phyloP scores from a whole-genome alignment of 1,284 basidiomycete genomes.

The Apiotrichum sp. region DNA sequence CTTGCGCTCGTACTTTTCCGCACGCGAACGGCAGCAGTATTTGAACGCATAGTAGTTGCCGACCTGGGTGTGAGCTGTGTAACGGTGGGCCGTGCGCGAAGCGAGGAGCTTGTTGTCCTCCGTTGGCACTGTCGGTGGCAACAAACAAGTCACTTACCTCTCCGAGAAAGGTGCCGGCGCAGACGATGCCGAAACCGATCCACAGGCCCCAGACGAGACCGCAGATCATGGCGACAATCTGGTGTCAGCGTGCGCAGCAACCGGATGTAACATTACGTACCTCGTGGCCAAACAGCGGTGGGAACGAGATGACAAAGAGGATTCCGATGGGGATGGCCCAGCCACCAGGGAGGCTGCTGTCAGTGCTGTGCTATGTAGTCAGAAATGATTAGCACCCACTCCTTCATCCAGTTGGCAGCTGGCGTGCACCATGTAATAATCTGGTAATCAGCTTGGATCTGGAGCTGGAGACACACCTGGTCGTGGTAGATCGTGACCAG shows the following conservation, averaged over 20 bases:
- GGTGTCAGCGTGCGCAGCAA: constrained; percentile 2
- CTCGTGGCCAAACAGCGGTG: constrained; percentile 44
- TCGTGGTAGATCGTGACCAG: constrained; percentile 61
- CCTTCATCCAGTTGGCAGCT: constrained; percentile 58
- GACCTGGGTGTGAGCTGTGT: neutral
- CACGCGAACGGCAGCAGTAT: constrained; percentile 54
- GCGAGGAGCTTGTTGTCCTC: no score
- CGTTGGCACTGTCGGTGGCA: no score
- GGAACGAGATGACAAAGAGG: constrained; percentile 48
- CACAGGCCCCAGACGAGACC: constrained; percentile 45
- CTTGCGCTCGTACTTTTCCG: constrained; percentile 63
- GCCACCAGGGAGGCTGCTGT: constrained; percentile 51
- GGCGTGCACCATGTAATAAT: constrained; percentile 64
- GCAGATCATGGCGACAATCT: constrained; percentile 40
- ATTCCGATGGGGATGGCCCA: constrained; percentile 76
- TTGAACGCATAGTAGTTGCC: constrained; percentile 45
- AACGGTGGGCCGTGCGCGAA: no score
- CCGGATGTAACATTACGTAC: constrained; percentile 13
- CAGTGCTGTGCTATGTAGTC: neutral
- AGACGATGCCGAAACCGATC: constrained; percentile 42
- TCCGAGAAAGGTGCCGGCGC: constrained; percentile 36
- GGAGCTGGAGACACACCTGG: constrained; percentile 20
- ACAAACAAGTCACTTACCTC: constrained; percentile 16
- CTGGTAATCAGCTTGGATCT: constrained; percentile 40
- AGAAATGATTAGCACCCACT: constrained; percentile 46